phyloP scores from a whole-genome alignment of 306 rosid genomes.

The Malus orientalis region DNA sequence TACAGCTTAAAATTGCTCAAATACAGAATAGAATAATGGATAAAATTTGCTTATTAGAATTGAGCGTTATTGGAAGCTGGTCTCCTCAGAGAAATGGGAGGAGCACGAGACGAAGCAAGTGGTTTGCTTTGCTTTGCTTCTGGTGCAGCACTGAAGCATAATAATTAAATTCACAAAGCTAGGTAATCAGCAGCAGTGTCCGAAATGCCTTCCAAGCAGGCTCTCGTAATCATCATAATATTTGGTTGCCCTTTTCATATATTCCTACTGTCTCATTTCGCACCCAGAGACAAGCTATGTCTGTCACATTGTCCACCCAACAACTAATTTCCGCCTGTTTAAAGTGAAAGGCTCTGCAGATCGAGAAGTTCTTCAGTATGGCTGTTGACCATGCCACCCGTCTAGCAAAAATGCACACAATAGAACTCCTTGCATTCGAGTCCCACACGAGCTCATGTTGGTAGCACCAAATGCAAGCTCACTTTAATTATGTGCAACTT shows the following conservation, averaged over 20 bases:
- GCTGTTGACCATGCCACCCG: not conserved
- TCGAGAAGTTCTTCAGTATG: not conserved
- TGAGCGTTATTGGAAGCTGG: constrained; percentile 36
- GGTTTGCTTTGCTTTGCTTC: constrained; percentile 40
- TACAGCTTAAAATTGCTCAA: constrained; percentile 27
- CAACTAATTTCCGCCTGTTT: constrained; percentile 17
- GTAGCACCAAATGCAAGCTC: not conserved
- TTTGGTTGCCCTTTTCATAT: constrained; percentile 25
- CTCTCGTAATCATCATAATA: constrained; percentile 8
- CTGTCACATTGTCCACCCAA: constrained; percentile 22
- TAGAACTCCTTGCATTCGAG: not conserved
- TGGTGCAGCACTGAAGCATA: constrained; percentile 7
- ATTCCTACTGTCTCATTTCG: constrained; percentile 33
- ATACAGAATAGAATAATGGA: constrained; percentile 1
- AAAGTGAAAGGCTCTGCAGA: not conserved
- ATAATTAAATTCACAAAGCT: not conserved
- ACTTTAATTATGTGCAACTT: not conserved
- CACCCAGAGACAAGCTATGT: constrained; percentile 30
- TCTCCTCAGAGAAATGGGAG: constrained; percentile 36
- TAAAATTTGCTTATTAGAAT: constrained; percentile 2
- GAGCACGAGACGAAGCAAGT: constrained; percentile 62
- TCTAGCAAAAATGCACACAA: not conserved
- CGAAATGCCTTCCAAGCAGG: not conserved
- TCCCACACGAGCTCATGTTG: not conserved
- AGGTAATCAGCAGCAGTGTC: not conserved